Base-by-base conservation (phyloP, 2,329 filamentous ascomycete genomes). In the Tolypocladium sp. region DNA sequence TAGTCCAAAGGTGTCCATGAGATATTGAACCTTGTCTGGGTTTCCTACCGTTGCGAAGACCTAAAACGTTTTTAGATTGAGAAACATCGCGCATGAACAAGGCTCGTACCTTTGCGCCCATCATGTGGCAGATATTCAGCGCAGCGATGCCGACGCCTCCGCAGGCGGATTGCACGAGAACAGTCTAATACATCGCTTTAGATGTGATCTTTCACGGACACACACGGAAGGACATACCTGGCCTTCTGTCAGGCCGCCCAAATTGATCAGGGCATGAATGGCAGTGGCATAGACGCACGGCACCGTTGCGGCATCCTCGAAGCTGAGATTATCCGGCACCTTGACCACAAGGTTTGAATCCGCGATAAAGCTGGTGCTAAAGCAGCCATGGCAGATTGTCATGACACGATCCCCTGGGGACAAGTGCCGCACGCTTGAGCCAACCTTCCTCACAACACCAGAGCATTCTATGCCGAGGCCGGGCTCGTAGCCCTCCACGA, bases 351-450 rank as follows among this genome's bases (percentile, higher is more conserved):
- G 58, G 22, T 30, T 30, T 15, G 22, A 49, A 49, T 13, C 62
- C 35, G 63, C 63, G n/a, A 65, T 60, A 33, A 64, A 67, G 55
- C 60, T 67, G 8, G 67, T 73, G 8, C 58, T 70, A 68, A 57
- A 67, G 51, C 57, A 61, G 8, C 63, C 60, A 10, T 57, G 38
- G 30, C 33, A 41, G 58, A 63, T 25, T 56, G 68, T 65, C 30
- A 68, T 67, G 8, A 76, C 75, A 0, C 71, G 68, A 54, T 77
- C 73, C 9, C 75, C 75, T 0, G 66, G 40, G 1, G 59, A 56
- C 10, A 75, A 62, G 3, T 54, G 22, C 2, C 58, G 42, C 3
- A 64, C 63, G 12, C 10, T 27, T 0, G 65, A n/a, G 25, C 64
- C 65, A 2, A 62, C 54, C 17, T 56, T 56, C 4, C 49, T 60